Evolutionary conservation across 306 rosid species (phyloP).

Genomic region (Hippophae rhamnoides): DNA sequence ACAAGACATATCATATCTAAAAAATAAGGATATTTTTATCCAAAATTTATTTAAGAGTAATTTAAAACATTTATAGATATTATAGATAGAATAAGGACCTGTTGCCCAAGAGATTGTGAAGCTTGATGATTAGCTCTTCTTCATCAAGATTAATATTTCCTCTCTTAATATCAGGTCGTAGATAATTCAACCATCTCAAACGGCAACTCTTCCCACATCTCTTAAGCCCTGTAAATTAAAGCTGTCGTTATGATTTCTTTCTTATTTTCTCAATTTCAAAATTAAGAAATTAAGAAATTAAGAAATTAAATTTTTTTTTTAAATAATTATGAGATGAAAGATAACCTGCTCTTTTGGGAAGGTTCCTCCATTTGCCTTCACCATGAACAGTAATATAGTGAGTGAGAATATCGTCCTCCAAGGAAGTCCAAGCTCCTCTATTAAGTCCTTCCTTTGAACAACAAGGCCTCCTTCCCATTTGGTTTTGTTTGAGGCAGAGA

Average conservation of each 20-base stretch:
- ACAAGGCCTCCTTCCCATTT: constrained; percentile 41
- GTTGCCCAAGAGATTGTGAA: constrained; percentile 45
- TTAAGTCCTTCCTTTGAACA: constrained; percentile 38
- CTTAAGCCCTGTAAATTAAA: constrained; percentile 29
- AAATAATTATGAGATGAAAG: background rate
- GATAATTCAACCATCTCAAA: constrained; percentile 30
- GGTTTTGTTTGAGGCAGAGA: background rate
- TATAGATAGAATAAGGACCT: constrained; percentile 13
- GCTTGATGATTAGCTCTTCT: constrained; percentile 38
- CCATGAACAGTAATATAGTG: constrained; percentile 32
- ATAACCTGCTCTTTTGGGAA: constrained; percentile 41
- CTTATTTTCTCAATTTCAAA: too few relatives aligned
- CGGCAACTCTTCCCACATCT: constrained; percentile 36
- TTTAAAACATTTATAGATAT: too few relatives aligned
- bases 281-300: too few relatives aligned
- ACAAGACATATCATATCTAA: too few relatives aligned
- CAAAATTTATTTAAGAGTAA: too few relatives aligned
- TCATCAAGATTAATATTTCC: constrained; percentile 22
- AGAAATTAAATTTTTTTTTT: too few relatives aligned
- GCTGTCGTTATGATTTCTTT: too few relatives aligned
- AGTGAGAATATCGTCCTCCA: constrained; percentile 33
- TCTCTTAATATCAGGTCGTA: constrained; percentile 24
- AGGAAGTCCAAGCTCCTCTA: constrained; percentile 48
- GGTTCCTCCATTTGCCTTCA: constrained; percentile 41
- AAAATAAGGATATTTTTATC: too few relatives aligned